A percentile compares a stretch with the other conserved stretches of the same genome.
These are phyloP conservation scores for Mortierella sp. DNA, from an alignment of 371 early-diverging fungal genomes.

Conservation along the genomic window DNA sequence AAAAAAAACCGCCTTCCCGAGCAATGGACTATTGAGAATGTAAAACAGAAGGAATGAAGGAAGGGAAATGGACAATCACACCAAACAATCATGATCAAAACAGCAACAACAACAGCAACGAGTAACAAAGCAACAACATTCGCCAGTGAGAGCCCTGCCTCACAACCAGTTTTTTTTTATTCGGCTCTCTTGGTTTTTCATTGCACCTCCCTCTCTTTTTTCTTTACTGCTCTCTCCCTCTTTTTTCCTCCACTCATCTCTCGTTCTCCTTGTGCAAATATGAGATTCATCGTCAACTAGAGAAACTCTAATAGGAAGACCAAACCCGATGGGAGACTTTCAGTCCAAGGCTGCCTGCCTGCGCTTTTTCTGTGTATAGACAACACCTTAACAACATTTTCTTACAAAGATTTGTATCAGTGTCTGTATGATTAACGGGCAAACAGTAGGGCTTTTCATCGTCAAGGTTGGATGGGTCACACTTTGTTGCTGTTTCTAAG, in stretches of 20 bases:
- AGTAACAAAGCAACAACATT: neutral
- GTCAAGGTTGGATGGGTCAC: neutral
- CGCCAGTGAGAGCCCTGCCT: constrained; percentile 6
- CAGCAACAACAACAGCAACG: neutral
- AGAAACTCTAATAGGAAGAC: neutral
- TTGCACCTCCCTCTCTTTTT: neutral
- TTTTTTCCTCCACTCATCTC: neutral
- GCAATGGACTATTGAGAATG: too few species aligned
- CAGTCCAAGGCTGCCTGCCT: neutral
- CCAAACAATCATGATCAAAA: neutral
- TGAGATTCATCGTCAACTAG: neutral
- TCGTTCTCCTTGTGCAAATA: neutral
- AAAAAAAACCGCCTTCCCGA: too few species aligned
- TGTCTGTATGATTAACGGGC: too few species aligned
- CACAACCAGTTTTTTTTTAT: neutral
- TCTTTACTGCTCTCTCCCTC: neutral
- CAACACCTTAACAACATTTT: too few species aligned
- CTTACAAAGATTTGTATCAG: too few species aligned
- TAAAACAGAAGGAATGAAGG: neutral
- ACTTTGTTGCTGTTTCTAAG: neutral
- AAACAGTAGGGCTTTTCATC: too few species aligned
- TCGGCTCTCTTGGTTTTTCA: constrained; percentile 2
- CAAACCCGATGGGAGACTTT: neutral
- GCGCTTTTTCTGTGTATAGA: neutral
- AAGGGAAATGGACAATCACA: neutral